Evolutionary conservation across 441 rosid genomes (phyloP).

Genomic region (Aleurites moluccanus): DNA sequence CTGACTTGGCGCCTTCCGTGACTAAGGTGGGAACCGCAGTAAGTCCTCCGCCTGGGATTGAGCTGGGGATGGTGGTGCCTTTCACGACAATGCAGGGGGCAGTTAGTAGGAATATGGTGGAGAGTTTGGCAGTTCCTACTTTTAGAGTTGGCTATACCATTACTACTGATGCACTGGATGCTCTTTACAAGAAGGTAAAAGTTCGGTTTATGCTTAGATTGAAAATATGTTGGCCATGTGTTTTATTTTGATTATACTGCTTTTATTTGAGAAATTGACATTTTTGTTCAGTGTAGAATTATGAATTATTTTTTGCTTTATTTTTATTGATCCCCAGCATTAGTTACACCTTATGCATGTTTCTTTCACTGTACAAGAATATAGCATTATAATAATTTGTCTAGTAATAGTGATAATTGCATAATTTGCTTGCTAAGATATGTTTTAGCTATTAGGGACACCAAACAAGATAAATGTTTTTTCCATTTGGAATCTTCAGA

Average conservation of each 20-base stretch:
- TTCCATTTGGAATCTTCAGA: not conserved
- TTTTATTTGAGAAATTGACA: not conserved
- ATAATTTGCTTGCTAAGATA: not conserved
- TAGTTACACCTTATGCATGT: too few species aligned
- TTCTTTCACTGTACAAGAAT: too few species aligned
- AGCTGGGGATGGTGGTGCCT: conserved; percentile 61
- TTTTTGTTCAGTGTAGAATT: not conserved
- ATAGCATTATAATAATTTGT: not conserved
- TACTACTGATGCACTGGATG: conserved; percentile 71
- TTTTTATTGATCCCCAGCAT: not conserved
- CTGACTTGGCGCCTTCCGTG: conserved; percentile 21
- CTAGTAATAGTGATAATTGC: not conserved
- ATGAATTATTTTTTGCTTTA: not conserved
- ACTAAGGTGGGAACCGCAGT: conserved; percentile 19
- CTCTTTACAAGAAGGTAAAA: conserved; percentile 77
- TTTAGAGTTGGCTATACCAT: conserved; percentile 85
- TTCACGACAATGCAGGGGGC: conserved; percentile 83
- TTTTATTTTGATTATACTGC: not conserved
- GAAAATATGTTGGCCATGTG: not conserved
- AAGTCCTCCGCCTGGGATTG: conserved; percentile 33
- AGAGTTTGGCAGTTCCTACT: conserved; percentile 76
- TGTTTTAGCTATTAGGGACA: not conserved
- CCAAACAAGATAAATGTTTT: not conserved
- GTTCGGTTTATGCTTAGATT: not conserved
- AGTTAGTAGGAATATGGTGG: conserved; percentile 78